phyloP scores from a whole-genome alignment of 116 monocot species.

The Cymodocea nodosa region DNA sequence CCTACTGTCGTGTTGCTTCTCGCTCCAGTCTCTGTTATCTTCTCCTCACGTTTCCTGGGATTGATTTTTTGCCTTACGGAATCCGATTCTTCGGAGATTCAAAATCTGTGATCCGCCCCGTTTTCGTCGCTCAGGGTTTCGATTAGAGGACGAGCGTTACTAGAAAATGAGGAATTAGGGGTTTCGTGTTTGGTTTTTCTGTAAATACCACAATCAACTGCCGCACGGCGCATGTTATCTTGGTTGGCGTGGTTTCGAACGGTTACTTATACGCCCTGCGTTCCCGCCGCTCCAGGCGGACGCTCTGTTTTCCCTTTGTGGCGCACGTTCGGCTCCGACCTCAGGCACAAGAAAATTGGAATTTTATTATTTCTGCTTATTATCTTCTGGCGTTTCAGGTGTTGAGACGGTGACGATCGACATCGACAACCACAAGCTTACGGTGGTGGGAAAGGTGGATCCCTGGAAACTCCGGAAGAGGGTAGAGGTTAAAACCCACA shows the following conservation, averaged over 20 bases:
- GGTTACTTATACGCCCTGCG: neutral
- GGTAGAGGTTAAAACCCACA: conserved; percentile 42
- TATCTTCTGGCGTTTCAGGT: conserved; percentile 14
- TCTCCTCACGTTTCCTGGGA: neutral
- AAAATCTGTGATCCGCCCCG: too few relatives aligned
- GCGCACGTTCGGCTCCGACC: too few relatives aligned
- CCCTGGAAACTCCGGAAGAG: conserved; percentile 45
- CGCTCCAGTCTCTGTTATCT: too few relatives aligned
- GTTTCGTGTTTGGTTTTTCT: too few relatives aligned
- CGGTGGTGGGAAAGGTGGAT: conserved; percentile 51
- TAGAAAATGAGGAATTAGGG: too few relatives aligned
- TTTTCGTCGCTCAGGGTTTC: too few relatives aligned
- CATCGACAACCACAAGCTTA: conserved; percentile 20
- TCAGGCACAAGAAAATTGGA: too few relatives aligned
- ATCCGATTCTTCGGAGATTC: neutral
- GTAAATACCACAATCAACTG: too few relatives aligned
- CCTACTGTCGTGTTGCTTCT: neutral
- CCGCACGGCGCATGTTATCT: too few relatives aligned
- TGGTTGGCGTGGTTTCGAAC: too few relatives aligned
- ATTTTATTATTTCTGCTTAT: neutral
- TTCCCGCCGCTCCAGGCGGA: neutral
- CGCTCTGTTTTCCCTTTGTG: neutral
- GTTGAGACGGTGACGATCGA: conserved; percentile 36
- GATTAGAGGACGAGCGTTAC: too few relatives aligned
- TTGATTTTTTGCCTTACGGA: neutral